Conservation (phyloP, 2,329 filamentous ascomycete genomes). For the Verticillium nubilum region DNA sequence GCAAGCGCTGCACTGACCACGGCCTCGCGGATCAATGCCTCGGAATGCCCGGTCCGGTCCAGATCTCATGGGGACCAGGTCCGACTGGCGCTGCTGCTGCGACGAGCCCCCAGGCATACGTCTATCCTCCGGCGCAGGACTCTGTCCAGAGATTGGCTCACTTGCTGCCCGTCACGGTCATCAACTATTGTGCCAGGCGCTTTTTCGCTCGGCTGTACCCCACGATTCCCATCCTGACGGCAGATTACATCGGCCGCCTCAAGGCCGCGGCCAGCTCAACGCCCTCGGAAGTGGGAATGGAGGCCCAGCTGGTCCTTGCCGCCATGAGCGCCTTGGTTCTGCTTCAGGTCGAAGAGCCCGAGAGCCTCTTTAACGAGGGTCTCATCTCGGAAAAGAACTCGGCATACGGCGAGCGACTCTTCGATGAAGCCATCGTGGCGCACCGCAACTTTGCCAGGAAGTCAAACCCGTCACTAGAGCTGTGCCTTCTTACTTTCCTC, state of each 20-base stretch:
- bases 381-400: slow-evolving; percentile 28
- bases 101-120: slow-evolving; percentile 11
- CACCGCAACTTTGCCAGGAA: slow-evolving; percentile 26
- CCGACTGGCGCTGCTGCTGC: slow-evolving; percentile 3
- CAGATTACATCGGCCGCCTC: slow-evolving; percentile 27
- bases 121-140: slow-evolving; percentile 14
- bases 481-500: slow-evolving; percentile 35
- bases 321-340: slow-evolving; percentile 35
- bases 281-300: slow-evolving; percentile 19
- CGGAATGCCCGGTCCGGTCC: slow-evolving; percentile 10
- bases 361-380: slow-evolving; percentile 23
- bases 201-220: slow-evolving; percentile 34
- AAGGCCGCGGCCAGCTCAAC: slow-evolving; percentile 13
- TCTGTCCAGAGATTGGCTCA: slow-evolving; percentile 24
- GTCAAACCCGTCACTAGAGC: slow-evolving; percentile 30
- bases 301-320: slow-evolving; percentile 29
- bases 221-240: slow-evolving; percentile 36
- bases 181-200: slow-evolving; percentile 31
- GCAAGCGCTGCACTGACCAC: slow-evolving; percentile 33
- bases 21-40: slow-evolving; percentile 34
- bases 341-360: slow-evolving; percentile 33
- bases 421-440: slow-evolving; percentile 28
- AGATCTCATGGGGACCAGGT: slow-evolving; percentile 12
- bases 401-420: slow-evolving; percentile 29
- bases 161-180: slow-evolving; percentile 23